Evolutionary conservation across 2,329 filamentous ascomycete genomes (phyloP).

Genomic region (Pseudogymnoascus sp.): DNA sequence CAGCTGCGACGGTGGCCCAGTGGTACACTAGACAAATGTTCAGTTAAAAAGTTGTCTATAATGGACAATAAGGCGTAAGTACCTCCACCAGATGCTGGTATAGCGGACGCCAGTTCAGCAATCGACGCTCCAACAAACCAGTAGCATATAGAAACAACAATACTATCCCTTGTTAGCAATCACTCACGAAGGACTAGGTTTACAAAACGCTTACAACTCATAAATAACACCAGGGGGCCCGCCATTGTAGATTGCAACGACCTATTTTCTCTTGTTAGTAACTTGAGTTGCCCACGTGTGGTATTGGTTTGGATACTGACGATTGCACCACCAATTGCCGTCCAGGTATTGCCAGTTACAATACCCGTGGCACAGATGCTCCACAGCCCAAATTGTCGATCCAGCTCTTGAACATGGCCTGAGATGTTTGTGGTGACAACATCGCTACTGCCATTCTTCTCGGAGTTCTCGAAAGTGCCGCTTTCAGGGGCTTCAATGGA

Average conservation of each 20-base stretch:
- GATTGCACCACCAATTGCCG: conserved; percentile 39
- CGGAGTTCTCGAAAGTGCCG: neutral
- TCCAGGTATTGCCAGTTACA: conserved; percentile 38
- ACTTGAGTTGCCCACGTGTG: neutral
- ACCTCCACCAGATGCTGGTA: conserved; percentile 34
- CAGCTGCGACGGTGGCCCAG: conserved; percentile 44
- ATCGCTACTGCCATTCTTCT: conserved; percentile 15
- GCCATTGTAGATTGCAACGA: conserved; percentile 50
- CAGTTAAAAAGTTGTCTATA: neutral
- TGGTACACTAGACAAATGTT: conserved; percentile 37
- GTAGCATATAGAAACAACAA: conserved; percentile 43
- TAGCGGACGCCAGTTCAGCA: conserved; percentile 41
- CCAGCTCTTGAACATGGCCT: conserved; percentile 44
- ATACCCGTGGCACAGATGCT: conserved; percentile 40
- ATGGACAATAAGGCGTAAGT: conserved; percentile 1
- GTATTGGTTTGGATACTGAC: conserved; percentile 24
- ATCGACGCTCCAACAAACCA: conserved; percentile 43
- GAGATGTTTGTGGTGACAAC: conserved; percentile 37
- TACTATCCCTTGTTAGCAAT: conserved; percentile 36
- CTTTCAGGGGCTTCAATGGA: neutral
- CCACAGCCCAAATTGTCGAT: conserved; percentile 41
- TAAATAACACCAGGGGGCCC: conserved; percentile 56
- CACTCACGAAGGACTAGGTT: conserved; percentile 34
- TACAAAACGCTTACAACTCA: conserved; percentile 38
- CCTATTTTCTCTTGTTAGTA: neutral